Percentiles rank a stretch among this genome's conserved stretches.
Evolutionary conservation across 352 stramenopile genomes (phyloP).

Genomic region (Phytophthora brassicae): DNA sequence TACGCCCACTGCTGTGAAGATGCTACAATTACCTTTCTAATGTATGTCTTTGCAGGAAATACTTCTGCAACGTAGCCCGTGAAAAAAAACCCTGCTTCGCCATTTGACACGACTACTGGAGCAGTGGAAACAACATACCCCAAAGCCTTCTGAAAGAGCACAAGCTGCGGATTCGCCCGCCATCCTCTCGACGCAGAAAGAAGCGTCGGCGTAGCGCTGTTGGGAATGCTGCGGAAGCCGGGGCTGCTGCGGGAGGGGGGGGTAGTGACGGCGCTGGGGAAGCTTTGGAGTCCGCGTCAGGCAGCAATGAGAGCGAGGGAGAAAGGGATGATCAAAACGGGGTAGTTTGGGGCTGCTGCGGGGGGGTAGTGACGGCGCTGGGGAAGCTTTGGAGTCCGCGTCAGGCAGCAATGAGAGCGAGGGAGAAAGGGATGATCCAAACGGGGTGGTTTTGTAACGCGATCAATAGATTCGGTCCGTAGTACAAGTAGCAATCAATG

Average conservation of each 20-base stretch:
- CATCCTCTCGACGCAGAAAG: background rate
- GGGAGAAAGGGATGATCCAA: too few relatives aligned
- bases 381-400: too few relatives aligned
- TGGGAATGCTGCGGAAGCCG: background rate
- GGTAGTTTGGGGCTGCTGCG: too few relatives aligned
- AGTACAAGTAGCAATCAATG: background rate
- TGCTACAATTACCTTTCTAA: background rate
- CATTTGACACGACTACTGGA: constrained; percentile 2
- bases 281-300: too few relatives aligned
- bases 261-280: too few relatives aligned
- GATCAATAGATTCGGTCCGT: too few relatives aligned
- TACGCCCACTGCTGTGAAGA: constrained; percentile 1
- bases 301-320: too few relatives aligned
- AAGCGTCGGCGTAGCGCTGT: background rate
- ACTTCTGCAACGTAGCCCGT: background rate
- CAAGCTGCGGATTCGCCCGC: background rate
- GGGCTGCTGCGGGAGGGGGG: background rate
- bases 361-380: background rate
- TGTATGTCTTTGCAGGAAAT: background rate
- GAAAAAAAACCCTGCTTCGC: background rate
- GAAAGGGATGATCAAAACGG: too few relatives aligned
- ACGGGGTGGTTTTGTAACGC: too few relatives aligned
- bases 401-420: background rate
- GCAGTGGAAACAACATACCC: constrained; percentile 1
- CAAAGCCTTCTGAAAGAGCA: background rate